A percentile compares a stretch with the other conserved stretches of the same genome.
Evolutionary conservation across 1,284 basidiomycete species (phyloP).

Genomic region (Cutaneotrichosporon dermatis): DNA sequence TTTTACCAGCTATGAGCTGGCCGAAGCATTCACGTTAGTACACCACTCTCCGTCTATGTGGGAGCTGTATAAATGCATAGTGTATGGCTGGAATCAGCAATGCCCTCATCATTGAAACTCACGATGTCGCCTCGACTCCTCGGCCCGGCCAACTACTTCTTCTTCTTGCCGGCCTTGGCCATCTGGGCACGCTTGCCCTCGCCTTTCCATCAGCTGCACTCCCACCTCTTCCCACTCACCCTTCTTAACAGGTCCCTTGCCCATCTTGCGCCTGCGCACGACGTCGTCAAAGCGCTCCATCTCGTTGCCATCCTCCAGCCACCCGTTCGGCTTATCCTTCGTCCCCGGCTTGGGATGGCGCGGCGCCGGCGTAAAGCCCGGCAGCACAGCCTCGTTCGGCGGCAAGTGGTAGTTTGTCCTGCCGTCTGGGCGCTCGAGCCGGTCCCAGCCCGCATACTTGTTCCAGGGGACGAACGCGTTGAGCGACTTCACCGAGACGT

Average conservation of each 20-base stretch:
- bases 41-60: not conserved
- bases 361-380: constrained; percentile 29
- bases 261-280: constrained; percentile 25
- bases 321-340: constrained; percentile 23
- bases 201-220: constrained; percentile 5
- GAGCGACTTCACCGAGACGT: constrained; percentile 6
- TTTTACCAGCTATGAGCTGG: no score
- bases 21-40: no score
- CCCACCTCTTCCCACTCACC: constrained; percentile 27
- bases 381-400: constrained; percentile 16
- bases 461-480: constrained; percentile 24
- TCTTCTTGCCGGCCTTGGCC: constrained; percentile 16
- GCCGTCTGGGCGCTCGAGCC: constrained; percentile 18
- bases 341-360: constrained; percentile 24
- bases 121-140: not conserved
- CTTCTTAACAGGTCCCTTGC: constrained; percentile 45
- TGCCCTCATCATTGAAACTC: not conserved
- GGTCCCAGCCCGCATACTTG: constrained; percentile 33
- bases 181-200: constrained; percentile 14
- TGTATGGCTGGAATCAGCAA: constrained; percentile 2
- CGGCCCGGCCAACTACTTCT: constrained; percentile 2
- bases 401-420: constrained; percentile 8
- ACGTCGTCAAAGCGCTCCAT: constrained; percentile 31
- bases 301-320: constrained; percentile 37
- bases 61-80: constrained; percentile 13